phyloP scores from a whole-genome alignment of 495 filamentous ascomycete genomes.

The Schizothecium vesticola region DNA sequence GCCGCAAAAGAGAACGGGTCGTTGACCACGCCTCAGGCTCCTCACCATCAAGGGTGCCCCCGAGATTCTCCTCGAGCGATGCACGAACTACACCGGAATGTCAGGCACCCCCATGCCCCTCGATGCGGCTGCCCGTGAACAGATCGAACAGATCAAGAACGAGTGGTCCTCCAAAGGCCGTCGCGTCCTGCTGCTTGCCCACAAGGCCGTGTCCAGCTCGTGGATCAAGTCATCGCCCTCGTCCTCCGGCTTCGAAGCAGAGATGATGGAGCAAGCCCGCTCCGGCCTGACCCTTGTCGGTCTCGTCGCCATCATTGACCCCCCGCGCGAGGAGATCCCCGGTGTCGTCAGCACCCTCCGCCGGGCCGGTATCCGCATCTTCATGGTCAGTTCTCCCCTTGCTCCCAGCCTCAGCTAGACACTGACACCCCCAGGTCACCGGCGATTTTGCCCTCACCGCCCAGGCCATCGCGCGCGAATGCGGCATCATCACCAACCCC shows the following conservation, averaged over 20 bases:
- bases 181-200: conserved; percentile 60
- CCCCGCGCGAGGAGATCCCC: conserved; percentile 59
- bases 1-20: neutral
- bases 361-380: conserved; percentile 57
- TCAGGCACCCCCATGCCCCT: conserved; percentile 45
- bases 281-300: conserved; percentile 55
- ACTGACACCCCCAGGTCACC: conserved; percentile 45
- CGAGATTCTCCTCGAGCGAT: conserved; percentile 55
- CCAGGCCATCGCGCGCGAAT: conserved; percentile 59
- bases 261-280: conserved; percentile 43
- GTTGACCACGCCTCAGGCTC: conserved; percentile 19
- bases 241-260: conserved; percentile 48
- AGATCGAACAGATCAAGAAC: conserved; percentile 52
- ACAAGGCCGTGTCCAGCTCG: conserved; percentile 44
- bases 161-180: conserved; percentile 59
- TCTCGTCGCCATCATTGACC: conserved; percentile 62
- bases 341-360: conserved; percentile 53
- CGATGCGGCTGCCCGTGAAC: conserved; percentile 27
- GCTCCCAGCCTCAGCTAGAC: neutral
- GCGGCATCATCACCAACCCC: conserved; percentile 56
- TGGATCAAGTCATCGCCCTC: conserved; percentile 28
- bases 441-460: conserved; percentile 70
- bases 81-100: conserved; percentile 42
- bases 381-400: conserved; percentile 42
- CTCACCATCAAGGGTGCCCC: conserved; percentile 63